phyloP scores from a whole-genome alignment of 768 basidiomycete species.

The Mycena metata region DNA sequence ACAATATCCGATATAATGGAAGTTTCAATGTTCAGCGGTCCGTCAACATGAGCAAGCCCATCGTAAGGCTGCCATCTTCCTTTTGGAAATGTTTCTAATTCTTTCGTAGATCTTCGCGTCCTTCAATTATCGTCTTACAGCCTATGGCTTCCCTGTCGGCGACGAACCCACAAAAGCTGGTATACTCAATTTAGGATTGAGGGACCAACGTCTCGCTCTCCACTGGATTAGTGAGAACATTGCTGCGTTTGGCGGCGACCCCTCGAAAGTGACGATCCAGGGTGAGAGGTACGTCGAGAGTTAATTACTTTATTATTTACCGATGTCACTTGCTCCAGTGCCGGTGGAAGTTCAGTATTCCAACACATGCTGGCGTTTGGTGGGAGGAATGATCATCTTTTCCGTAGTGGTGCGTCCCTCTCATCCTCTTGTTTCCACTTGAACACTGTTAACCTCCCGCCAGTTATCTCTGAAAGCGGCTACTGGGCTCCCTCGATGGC shows the following conservation, averaged over 20 bases:
- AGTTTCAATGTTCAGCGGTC: conserved; percentile 33
- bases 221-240: conserved; percentile 31
- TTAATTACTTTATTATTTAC: conserved; percentile 29
- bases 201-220: conserved; percentile 29
- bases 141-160: conserved; percentile 32
- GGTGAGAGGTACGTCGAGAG: conserved; percentile 29
- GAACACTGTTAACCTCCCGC: conserved; percentile 23
- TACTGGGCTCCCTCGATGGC: conserved; percentile 29
- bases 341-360: conserved; percentile 30
- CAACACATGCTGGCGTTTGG: conserved; percentile 31
- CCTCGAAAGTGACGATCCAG: conserved; percentile 31
- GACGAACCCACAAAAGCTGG: conserved; percentile 29
- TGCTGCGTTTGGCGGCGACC: conserved; percentile 29
- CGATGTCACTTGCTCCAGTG: conserved; percentile 25
- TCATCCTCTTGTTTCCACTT: conserved; percentile 31
- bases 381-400: conserved; percentile 32
- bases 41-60: conserved; percentile 30
- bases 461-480: conserved; percentile 31
- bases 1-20: conserved; percentile 33
- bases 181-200: conserved; percentile 33
- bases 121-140: conserved; percentile 33
- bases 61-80: conserved; percentile 25
- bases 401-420: conserved; percentile 29
- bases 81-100: conserved; percentile 26
- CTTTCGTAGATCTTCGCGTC: conserved; percentile 30